A percentile compares a stretch with the other conserved stretches of the same genome.
phyloP scores from a whole-genome alignment of 495 filamentous ascomycete genomes.

The Rhypophila decipiens region DNA sequence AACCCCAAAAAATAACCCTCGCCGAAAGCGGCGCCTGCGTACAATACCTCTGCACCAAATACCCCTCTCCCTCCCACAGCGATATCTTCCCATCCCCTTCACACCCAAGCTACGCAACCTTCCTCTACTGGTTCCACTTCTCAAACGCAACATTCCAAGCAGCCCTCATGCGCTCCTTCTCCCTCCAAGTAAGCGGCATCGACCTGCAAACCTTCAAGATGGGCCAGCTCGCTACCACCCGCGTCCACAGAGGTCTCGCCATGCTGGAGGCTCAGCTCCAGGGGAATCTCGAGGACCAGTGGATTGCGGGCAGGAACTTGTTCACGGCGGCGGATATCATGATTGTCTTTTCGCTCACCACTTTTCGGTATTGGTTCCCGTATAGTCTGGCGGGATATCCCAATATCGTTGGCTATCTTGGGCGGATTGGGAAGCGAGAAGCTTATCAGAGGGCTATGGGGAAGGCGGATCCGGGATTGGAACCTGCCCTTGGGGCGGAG shows the following conservation, averaged over 20 bases:
- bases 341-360: constrained; percentile 47
- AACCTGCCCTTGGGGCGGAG: constrained; percentile 21
- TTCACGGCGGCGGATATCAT: constrained; percentile 61
- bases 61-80: constrained; percentile 46
- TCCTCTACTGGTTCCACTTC: constrained; percentile 58
- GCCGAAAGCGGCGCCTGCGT: constrained; percentile 49
- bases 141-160: constrained; percentile 51
- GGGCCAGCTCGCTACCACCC: constrained; percentile 11
- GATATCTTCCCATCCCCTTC: constrained; percentile 35
- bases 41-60: constrained; percentile 50
- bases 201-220: neutral
- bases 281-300: constrained; percentile 40
- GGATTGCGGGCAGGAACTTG: constrained; percentile 52
- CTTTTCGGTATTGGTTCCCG: constrained; percentile 43
- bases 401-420: constrained; percentile 42
- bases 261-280: constrained; percentile 39
- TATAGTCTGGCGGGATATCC: constrained; percentile 37
- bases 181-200: constrained; percentile 3
- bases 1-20: constrained; percentile 40
- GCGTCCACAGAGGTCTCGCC: constrained; percentile 23
- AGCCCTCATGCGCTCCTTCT: constrained; percentile 13
- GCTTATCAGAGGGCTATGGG: constrained; percentile 37
- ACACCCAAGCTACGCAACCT: constrained; percentile 44
- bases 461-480: constrained; percentile 41
- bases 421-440: constrained; percentile 31